Evolutionary conservation across 192 early-diverging fungal species (phyloP), one percentile per base, ranked within the genome.

Genomic region (Gigaspora rosea): DNA sequence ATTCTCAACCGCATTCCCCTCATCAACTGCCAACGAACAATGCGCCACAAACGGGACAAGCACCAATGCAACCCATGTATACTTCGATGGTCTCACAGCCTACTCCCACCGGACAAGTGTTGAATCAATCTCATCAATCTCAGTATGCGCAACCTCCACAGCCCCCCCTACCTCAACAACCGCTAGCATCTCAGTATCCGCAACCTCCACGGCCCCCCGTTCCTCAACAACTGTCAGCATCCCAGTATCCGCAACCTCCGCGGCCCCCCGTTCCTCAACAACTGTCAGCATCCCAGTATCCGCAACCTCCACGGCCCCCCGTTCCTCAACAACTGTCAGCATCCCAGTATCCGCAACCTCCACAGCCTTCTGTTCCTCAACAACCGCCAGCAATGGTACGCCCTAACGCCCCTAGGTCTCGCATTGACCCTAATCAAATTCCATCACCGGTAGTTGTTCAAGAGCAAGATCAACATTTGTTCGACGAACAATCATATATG

Each of bases 371-470:
- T 62, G 80, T 51, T 59, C 78, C 66, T 51, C 81, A 75, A 58
- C 67, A 74, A 58, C 67, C 78, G 71, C 72, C 84, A 75, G 13
- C 80, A 62, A 22, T 82, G 81, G 50, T 80, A 73, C 54, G 81
- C 41, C 75, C 71, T 68, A 72, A 79, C 64, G 80, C 73, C 51
- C 82, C 85, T 82, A 85, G 85, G 70, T 76, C 91, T 32, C 88
- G 89, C 18, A 99, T 99, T 65, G 95, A 99, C 79, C 96, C 97
- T 3, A 92, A 95, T 84, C 94, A 96, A 77, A 94, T 99, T 69
- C 97, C 97, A 18, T 91, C 92, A 22, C 96, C 97, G 27, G 86
- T 95, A 11, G 83, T 86, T 27, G 95, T 96, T 48, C 95, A 96
- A 71, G 89, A 91, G 67, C 81, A 83, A 18, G 96, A 99, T 79